Evolutionary conservation across 2,329 filamentous ascomycete genomes (phyloP), one percentile per base, ranked within the genome.

Genomic region (Verticillium longisporum): DNA sequence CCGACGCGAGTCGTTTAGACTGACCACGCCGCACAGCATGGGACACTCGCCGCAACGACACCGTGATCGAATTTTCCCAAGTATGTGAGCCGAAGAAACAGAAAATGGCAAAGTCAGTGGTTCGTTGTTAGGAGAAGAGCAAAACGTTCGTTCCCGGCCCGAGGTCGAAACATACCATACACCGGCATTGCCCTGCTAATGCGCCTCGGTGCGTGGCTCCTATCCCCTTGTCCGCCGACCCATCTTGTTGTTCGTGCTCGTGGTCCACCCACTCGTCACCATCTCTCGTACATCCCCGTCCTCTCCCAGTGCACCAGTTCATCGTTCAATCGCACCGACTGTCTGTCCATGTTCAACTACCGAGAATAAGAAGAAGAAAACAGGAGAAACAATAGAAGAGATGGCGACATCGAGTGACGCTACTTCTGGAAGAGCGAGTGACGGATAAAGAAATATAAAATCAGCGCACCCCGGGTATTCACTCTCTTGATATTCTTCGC

Each of bases 381-480:
- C n/a, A n/a, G 15, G 9, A 41, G 15, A 14, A 41, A 56, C 34
- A 45, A 4, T 31, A 31, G 26, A 31, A 31, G 26, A 31, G 26
- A 31, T 31, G 26, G 26, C 26, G 26, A 31, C 26, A 31, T 31
- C 4, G 26, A 31, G 26, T 31, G 26, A 31, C 26, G 4, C 13
- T 36, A 13, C 13, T 9, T 36, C 7, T 21, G 54, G 38, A 34
- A 41, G 21, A 58, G 31, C 38, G 56, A 58, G 18, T 58, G 56
- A 34, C n/a, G 26, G 26, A 18, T 18, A 31, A 37, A 33, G 56
- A 58, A 34, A 58, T 34, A 14, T 34, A 37, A 36, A 34, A 45
- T 7, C 13, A 50, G 37, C 14, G 38, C 56, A 58, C 56, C 56
- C 38, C 56, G 56, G 56, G 56, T 58, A 58, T 58, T 38, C 56